Base-by-base conservation (phyloP, 768 basidiomycete species). In the Suillus variegatus region DNA sequence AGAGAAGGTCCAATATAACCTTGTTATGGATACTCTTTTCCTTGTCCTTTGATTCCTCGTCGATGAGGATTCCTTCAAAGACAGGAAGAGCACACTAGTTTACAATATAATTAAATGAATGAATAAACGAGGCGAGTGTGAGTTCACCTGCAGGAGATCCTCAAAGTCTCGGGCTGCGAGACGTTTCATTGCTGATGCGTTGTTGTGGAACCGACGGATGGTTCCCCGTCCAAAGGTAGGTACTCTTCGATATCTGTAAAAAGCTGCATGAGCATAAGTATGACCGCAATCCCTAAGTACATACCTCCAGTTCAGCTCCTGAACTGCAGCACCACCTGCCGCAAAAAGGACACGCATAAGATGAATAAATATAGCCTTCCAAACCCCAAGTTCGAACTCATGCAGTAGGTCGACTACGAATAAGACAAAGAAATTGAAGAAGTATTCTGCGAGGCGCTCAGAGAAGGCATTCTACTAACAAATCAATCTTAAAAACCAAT, bases 391-490 rank as follows among this genome's bases (percentile, higher is more conserved):
- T 41, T 70, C 67, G 14, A 68, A 46, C 36, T 71, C 64, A 36
- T 71, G 70, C 7, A 71, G 56, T 10, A 72, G 22, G 60, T 71
- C 65, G 14, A 68, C 57, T 6, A 47, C 22, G 13, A 70, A 64
- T 18, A 68, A 57, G 8, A n/a, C 16, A 62, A 60, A 72, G 12
- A 61, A 35, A 51, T 71, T 60, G 41, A 43, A 43, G 6, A 43
- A 18, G 6, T 43, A 38, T 6, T 4, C 62, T 51, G 43, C 10
- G 4, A 79, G 65, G 2, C 62, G 67, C 9, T 71, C 60, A 10
- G 76, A 74, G 66, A 80, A 80, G 5, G 79, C 77, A 71, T 80
- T 80, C 79, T 80, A 64, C 36, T 62, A 72, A 47, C 67, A 46
- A n/a, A n/a, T 46, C 44, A n/a, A 10, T 6, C 44, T 46, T n/a